phyloP scores from a whole-genome alignment of 2,329 filamentous ascomycete species.

The Raffaelea ambrosiae region DNA sequence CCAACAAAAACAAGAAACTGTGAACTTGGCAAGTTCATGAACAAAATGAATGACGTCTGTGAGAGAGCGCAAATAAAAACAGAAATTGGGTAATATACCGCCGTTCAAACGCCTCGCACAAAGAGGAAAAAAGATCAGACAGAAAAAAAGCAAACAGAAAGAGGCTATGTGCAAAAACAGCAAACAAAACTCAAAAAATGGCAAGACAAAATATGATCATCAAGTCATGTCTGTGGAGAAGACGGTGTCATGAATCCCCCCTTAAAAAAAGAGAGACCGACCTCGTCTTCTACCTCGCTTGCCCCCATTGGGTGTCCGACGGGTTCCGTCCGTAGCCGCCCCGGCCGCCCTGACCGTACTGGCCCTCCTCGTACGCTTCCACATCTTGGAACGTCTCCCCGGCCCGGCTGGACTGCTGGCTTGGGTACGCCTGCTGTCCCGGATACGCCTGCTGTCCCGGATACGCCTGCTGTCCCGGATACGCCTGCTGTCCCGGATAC shows the following conservation, averaged over 20 bases:
- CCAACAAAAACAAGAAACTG: too few species aligned
- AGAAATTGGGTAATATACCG: too few species aligned
- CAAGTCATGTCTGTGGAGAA: not conserved
- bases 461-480: not conserved
- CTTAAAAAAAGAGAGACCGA: too few species aligned
- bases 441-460: not conserved
- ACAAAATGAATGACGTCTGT: too few species aligned
- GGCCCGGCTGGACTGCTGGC: not conserved
- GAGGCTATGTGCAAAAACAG: not conserved
- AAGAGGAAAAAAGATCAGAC: too few species aligned
- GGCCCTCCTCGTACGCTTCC: not conserved
- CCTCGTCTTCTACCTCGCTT: not conserved
- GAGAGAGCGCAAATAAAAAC: too few species aligned
- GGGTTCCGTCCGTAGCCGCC: not conserved
- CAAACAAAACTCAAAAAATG: not conserved
- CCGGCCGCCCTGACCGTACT: not conserved
- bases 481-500: not conserved
- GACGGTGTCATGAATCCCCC: too few species aligned
- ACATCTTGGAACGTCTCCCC: not conserved
- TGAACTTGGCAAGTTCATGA: too few species aligned
- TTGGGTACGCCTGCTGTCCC: not conserved
- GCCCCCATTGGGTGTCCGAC: not conserved
- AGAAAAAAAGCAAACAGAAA: too few species aligned
- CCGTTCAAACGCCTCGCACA: not conserved
- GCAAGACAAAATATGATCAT: not conserved